These are phyloP conservation scores for Kodamaea kakaduensis DNA, from an alignment of 805 yeast species.

Conservation along the genomic window DNA sequence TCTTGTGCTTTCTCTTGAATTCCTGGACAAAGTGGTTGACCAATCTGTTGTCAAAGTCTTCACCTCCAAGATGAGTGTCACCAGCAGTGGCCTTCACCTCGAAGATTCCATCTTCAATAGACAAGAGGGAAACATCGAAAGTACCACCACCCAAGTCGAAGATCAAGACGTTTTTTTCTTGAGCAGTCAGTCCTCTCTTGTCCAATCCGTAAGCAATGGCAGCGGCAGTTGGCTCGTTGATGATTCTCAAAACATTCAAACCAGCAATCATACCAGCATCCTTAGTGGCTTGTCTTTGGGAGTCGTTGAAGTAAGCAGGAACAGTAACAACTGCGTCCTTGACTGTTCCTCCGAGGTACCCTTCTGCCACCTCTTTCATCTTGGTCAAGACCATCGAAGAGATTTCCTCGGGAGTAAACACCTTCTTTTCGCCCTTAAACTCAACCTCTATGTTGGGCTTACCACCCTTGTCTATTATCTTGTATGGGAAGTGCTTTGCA, in stretches of 20 bases:
- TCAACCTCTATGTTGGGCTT: constrained; percentile 88
- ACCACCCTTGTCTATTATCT: constrained; percentile 69
- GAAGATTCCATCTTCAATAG: constrained; percentile 88
- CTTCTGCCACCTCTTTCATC: constrained; percentile 94
- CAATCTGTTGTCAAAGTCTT: constrained; percentile 88
- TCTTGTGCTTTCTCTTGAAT: constrained; percentile 89
- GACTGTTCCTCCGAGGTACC: constrained; percentile 77
- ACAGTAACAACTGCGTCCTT: constrained; percentile 47
- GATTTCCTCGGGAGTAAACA: constrained; percentile 90
- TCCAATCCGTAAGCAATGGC: constrained; percentile 45
- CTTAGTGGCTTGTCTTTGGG: constrained; percentile 44
- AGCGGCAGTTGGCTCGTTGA: constrained; percentile 45
- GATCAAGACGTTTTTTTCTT: constrained; percentile 85
- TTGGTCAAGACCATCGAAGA: constrained; percentile 88
- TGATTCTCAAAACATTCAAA: constrained; percentile 40
- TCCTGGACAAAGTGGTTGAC: constrained; percentile 87
- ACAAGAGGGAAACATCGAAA: constrained; percentile 82
- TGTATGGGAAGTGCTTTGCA: constrained; percentile 86
- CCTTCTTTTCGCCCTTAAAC: constrained; percentile 81
- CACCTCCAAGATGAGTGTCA: constrained; percentile 98
- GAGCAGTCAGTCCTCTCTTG: constrained; percentile 46
- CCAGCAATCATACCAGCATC: constrained; percentile 46
- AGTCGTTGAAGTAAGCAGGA: constrained; percentile 42
- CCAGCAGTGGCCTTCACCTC: constrained; percentile 93
- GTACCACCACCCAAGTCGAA: constrained; percentile 98